Evolutionary conservation across 352 stramenopile species (phyloP), one percentile per base, ranked within the genome.

Genomic region (Pythium phragmitis): DNA sequence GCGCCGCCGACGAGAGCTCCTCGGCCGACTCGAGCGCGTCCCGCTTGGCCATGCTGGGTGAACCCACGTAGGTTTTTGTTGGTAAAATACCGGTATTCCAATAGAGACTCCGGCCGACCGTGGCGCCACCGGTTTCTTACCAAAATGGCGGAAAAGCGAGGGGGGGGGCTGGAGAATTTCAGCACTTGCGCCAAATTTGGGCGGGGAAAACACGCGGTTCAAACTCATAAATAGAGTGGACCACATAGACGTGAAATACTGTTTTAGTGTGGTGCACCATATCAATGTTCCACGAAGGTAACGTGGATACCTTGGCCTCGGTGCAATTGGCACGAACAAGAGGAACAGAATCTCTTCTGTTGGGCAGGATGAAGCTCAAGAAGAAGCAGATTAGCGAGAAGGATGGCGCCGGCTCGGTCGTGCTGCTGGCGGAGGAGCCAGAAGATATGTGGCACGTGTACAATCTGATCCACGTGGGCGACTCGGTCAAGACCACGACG

Each of bases 391-490:
- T 98, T 67, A 96, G 77, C 68, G 88, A 93, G 68, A 99, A 99
- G 80, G 96, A 99, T 81, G 94, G 94, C 65, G 88, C 78, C 52
- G 96, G 96, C 26, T 87, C 65, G 13, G 82, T 99, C 21, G 76
- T 96, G 60, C 79, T 99, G 54, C 88, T 92, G 43, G 94, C 97
- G 8, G 94, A 98, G 73, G 97, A 98, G 62, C 78, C 92, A 5
- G 97, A 99, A 75, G 97, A 99, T 75, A 97, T 99, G 79, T 99
- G 96, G 96, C 97, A 99, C 68, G 85, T 97, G 33, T 99, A 99
- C 86, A 99, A 99, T 74, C 80, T 99, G 41, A 97, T 99, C 42
- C 85, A 96, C 68, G 84, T 88, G 47, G 78, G 80, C 16, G 97
- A 99, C 74, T 88, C 85, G 46, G 91, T 99, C 42, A 94, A 97